These are phyloP conservation scores for Thermothelomyces thermophilus DNA, from an alignment of 2,329 filamentous ascomycete species.

Conservation along the genomic window DNA sequence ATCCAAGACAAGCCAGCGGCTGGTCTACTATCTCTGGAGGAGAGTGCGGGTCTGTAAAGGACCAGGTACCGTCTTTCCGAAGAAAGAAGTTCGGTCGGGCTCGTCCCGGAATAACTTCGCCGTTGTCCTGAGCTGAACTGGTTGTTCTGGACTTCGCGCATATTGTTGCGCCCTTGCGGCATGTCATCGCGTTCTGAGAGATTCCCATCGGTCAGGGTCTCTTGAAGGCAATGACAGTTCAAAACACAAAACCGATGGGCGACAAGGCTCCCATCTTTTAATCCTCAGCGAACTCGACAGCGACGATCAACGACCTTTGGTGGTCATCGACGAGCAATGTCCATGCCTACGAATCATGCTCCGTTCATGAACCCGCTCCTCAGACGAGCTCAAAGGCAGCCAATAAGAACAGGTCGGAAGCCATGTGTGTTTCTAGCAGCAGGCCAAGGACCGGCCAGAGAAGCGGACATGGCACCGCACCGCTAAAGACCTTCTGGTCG, in stretches of 20 bases:
- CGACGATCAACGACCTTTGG: neutral
- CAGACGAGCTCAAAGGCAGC: too few species aligned
- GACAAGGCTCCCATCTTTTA: conserved; percentile 1
- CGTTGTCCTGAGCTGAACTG: conserved; percentile 52
- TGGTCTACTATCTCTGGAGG: conserved; percentile 86
- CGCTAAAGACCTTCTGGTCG: neutral
- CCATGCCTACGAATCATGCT: neutral
- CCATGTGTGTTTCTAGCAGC: neutral
- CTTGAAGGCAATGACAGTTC: neutral
- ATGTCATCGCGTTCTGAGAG: neutral
- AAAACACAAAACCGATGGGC: neutral
- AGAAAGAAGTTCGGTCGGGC: conserved; percentile 72
- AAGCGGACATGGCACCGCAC: neutral
- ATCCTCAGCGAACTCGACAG: neutral
- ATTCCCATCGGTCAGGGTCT: neutral
- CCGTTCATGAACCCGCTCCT: neutral
- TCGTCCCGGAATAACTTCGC: conserved; percentile 83
- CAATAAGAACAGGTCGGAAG: neutral
- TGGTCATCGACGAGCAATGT: neutral
- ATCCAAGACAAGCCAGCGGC: conserved; percentile 70
- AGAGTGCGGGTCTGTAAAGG: conserved; percentile 30
- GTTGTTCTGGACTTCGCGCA: neutral
- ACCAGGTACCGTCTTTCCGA: conserved; percentile 46
- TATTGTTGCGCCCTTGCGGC: too few species aligned
- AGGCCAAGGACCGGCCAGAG: neutral